Evolutionary conservation across 129 eudicot genomes (phyloP).

Genomic region (Dittrichia graveolens): DNA sequence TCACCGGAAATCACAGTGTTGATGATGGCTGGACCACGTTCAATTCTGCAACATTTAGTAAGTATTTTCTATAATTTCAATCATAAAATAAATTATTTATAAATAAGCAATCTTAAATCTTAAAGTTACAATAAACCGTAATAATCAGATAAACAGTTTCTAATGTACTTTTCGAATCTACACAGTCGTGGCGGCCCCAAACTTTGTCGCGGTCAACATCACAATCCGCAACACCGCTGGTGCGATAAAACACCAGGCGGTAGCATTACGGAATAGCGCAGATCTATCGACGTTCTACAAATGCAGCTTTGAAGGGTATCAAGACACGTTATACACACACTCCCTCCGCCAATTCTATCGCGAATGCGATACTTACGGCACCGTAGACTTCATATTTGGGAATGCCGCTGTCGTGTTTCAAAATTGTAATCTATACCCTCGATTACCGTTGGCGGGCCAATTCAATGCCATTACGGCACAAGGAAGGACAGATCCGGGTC

Average conservation of each 20-base stretch:
- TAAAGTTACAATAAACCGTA: no score
- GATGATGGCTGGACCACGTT: slow-evolving; percentile 75
- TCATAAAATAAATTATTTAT: no score
- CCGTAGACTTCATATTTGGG: slow-evolving; percentile 67
- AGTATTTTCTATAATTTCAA: slow-evolving; percentile 5
- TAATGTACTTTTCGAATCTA: neutral
- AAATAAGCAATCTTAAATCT: no score
- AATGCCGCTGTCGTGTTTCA: slow-evolving; percentile 58
- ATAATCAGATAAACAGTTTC: no score
- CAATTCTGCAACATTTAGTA: slow-evolving; percentile 66
- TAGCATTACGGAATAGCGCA: slow-evolving; percentile 63
- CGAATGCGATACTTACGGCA: slow-evolving; percentile 61
- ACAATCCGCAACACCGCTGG: slow-evolving; percentile 74
- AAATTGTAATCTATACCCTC: slow-evolving; percentile 48
- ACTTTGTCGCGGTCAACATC: slow-evolving; percentile 60
- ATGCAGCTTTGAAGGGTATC: slow-evolving; percentile 71
- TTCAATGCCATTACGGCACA: slow-evolving; percentile 74
- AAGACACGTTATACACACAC: slow-evolving; percentile 63
- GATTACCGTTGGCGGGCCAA: slow-evolving; percentile 49
- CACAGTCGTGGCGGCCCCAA: slow-evolving; percentile 52
- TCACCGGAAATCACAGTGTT: slow-evolving; percentile 62
- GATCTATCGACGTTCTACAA: slow-evolving; percentile 58
- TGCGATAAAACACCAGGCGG: slow-evolving; percentile 58
- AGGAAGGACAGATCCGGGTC: slow-evolving; percentile 53
- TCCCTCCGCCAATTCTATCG: slow-evolving; percentile 63